A percentile compares a stretch with the other conserved stretches of the same genome.
Evolutionary conservation across 1,284 basidiomycete genomes (phyloP).

Genomic region (Abortiporus biennis): DNA sequence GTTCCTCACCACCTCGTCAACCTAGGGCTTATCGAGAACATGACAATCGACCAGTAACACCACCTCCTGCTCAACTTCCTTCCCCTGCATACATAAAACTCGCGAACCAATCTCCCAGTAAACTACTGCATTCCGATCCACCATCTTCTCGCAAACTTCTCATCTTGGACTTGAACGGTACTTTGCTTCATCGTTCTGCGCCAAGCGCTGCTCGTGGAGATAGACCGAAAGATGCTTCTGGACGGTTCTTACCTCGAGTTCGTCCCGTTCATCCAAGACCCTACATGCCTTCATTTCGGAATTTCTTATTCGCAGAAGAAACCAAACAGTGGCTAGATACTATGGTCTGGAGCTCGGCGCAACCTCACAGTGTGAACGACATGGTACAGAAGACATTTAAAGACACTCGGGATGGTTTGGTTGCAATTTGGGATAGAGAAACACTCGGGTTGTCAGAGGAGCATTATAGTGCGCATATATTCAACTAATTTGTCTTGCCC

Average conservation of each 20-base stretch:
- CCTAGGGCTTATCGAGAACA: slow-evolving; percentile 3
- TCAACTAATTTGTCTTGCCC: slow-evolving; percentile 9
- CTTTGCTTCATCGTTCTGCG: slow-evolving; percentile 63
- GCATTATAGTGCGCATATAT: slow-evolving; percentile 53
- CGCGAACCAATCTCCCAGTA: slow-evolving; percentile 16
- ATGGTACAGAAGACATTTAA: slow-evolving; percentile 63
- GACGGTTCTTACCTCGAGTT: slow-evolving; percentile 21
- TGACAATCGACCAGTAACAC: slow-evolving; percentile 14
- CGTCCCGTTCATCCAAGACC: slow-evolving; percentile 55
- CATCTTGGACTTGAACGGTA: slow-evolving; percentile 80
- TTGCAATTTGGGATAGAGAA: slow-evolving; percentile 75
- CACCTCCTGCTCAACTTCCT: slow-evolving; percentile 19
- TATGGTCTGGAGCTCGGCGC: slow-evolving; percentile 86
- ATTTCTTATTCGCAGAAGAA: slow-evolving; percentile 54
- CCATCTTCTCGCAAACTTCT: slow-evolving; percentile 57
- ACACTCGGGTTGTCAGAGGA: slow-evolving; percentile 55
- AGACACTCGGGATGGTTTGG: slow-evolving; percentile 34
- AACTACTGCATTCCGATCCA: slow-evolving; percentile 17
- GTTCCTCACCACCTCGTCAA: background rate
- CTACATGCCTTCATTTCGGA: slow-evolving; percentile 58
- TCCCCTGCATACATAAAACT: slow-evolving; percentile 24
- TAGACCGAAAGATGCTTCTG: slow-evolving; percentile 10
- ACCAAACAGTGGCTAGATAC: slow-evolving; percentile 65
- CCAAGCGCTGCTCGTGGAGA: background rate
- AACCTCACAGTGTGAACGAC: slow-evolving; percentile 70